A percentile compares a stretch with the other conserved stretches of the same genome.
phyloP scores from a whole-genome alignment of 1,284 basidiomycete species.

The Apiotrichum mycotoxinovorans region DNA sequence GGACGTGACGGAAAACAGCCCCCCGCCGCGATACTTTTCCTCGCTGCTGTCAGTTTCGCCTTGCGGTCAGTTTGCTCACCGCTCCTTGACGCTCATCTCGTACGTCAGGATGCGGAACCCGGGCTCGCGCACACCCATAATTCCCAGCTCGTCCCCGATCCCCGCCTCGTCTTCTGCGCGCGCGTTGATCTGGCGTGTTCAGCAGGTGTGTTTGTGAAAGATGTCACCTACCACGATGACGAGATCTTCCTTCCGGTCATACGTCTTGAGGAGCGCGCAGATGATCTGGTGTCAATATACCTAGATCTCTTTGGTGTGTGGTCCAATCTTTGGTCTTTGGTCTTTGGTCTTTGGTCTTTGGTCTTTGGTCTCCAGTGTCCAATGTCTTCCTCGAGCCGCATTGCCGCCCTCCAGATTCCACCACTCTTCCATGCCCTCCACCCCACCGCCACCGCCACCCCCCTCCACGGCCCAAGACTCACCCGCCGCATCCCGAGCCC shows the following conservation, averaged over 20 bases:
- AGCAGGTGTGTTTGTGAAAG: not conserved
- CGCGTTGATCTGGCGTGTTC: slow-evolving; percentile 62
- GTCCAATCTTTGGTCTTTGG: too few relatives aligned
- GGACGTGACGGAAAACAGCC: slow-evolving; percentile 87
- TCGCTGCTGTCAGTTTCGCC: slow-evolving; percentile 56
- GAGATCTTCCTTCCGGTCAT: slow-evolving; percentile 79
- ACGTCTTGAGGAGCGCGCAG: slow-evolving; percentile 84
- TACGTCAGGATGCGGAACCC: slow-evolving; percentile 79
- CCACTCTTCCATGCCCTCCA: too few relatives aligned
- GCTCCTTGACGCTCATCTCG: slow-evolving; percentile 74
- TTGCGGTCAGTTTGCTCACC: slow-evolving; percentile 55
- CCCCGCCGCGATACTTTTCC: slow-evolving; percentile 78
- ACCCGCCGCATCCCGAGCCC: slow-evolving; percentile 72
- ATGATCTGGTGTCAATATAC: slow-evolving; percentile 55
- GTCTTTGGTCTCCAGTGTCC: too few relatives aligned
- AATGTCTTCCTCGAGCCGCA: too few relatives aligned
- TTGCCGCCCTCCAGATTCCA: too few relatives aligned
- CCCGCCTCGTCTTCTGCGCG: slow-evolving; percentile 79
- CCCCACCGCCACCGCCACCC: not conserved
- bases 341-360: too few relatives aligned
- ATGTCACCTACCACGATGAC: slow-evolving; percentile 65
- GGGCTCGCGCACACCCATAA: slow-evolving; percentile 83
- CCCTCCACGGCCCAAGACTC: slow-evolving; percentile 10
- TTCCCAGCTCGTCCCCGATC: slow-evolving; percentile 86
- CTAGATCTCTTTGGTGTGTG: too few relatives aligned